Conservation (phyloP, 2,329 filamentous ascomycete genomes). For the Arachnomyces sp. region DNA sequence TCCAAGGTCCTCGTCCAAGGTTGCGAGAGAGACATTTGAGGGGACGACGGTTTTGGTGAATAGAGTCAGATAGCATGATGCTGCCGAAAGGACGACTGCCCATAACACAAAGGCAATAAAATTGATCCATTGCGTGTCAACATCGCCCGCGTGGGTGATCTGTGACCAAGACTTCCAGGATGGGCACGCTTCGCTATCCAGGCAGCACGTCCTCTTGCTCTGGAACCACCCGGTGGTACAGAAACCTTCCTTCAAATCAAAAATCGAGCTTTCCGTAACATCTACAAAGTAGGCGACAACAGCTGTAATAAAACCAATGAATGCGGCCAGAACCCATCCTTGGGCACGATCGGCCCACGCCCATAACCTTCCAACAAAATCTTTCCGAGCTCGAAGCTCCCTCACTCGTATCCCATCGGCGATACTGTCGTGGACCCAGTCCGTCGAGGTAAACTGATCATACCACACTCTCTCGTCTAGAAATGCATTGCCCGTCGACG, state of each 20-base stretch:
- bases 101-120: constrained; percentile 67
- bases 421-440: constrained; percentile 98
- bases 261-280: constrained; percentile 74
- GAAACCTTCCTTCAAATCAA: constrained; percentile 87
- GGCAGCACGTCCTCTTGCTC: constrained; percentile 62
- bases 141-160: constrained; percentile 47
- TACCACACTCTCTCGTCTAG: constrained; percentile 92
- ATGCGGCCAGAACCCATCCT: constrained; percentile 86
- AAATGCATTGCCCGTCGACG: constrained; percentile 54
- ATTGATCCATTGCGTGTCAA: constrained; percentile 57
- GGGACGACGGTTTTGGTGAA: constrained; percentile 92
- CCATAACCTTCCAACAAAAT: constrained; percentile 70
- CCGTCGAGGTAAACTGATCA: constrained; percentile 94
- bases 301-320: constrained; percentile 82
- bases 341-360: constrained; percentile 79
- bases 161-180: constrained; percentile 61
- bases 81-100: constrained; percentile 61
- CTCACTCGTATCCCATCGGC: constrained; percentile 87
- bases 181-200: constrained; percentile 46
- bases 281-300: constrained; percentile 82
- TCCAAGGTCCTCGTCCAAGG: constrained; percentile 85
- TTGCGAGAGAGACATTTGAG: constrained; percentile 76
- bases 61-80: constrained; percentile 73
- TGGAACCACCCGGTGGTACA: constrained; percentile 66
- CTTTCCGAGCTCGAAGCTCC: constrained; percentile 70